Base-by-base conservation (phyloP, 768 basidiomycete species). In the Rubroboletus satanas region DNA sequence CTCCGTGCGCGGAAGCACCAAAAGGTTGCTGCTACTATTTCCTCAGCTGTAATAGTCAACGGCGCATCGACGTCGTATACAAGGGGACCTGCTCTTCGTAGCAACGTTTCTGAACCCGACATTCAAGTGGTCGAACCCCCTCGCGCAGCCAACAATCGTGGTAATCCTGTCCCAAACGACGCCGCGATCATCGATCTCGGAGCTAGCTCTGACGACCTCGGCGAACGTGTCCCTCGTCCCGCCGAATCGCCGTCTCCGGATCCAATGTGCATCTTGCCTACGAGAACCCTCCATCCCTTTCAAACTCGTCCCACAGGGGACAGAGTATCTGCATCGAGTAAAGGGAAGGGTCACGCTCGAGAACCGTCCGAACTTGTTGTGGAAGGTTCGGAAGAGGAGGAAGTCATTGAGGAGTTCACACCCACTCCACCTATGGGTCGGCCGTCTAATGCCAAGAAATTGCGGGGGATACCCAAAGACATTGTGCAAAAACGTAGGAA, bases 331-430 rank as follows among this genome's bases (percentile, higher is more conserved):
- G 37, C 39, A 4, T 43, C 48, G 26, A 51, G 46, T 14, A 69
- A 70, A 41, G 67, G 68, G 21, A 72, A 66, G 57, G 51, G 49
- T 28, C 67, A 58, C 17, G 62, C 59, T 28, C 44, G 44, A 37
- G 61, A 60, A 11, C 12, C 21, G n/a, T 26, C 46, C 2, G 43
- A 58, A 11, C 21, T 55, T 2, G 42, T 63, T 15, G 62, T 67
- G 10, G 56, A 62, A 33, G 60, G 49, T 26, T 65, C 67, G 7
- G 71, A 64, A 55, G 65, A 58, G n/a, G 61, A 54, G 0, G 68
- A 69, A 7, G 56, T 57, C 0, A 69, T 69, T 8, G 45, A 56
- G 12, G 54, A 66, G 11, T 69, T 51, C 45, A 26, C 50, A 14
- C 23, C 58, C 4, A 23, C 62, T 57, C 29, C 55, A 18, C 23